Conservation (phyloP, 2,329 filamentous ascomycete genomes). For the Arthrobotrys entomopaga region DNA sequence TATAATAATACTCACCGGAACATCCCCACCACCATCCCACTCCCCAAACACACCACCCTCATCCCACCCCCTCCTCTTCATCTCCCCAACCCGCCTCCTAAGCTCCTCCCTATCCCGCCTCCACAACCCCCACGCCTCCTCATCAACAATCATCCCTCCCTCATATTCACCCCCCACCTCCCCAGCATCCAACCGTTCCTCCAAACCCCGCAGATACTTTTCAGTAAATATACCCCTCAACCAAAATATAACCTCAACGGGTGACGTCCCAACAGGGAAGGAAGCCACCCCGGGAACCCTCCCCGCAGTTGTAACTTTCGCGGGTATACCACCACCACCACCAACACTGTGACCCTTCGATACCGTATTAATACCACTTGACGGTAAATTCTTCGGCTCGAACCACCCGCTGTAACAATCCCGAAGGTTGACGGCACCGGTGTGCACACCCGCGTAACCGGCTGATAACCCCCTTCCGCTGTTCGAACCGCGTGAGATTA, state of each 20-base stretch:
- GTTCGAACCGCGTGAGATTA: slow-evolving; percentile 5
- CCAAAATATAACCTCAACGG: slow-evolving; percentile 33
- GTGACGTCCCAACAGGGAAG: slow-evolving; percentile 34
- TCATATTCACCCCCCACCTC: not conserved
- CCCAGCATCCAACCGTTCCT: slow-evolving; percentile 13
- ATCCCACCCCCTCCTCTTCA: slow-evolving; percentile 6
- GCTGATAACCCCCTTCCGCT: slow-evolving; percentile 19
- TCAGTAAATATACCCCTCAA: slow-evolving; percentile 46
- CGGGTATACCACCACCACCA: not conserved
- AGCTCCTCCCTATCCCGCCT: slow-evolving; percentile 36
- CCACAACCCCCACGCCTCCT: slow-evolving; percentile 48
- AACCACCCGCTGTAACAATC: slow-evolving; percentile 40
- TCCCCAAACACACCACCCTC: slow-evolving; percentile 35
- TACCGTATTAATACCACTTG: too few species aligned
- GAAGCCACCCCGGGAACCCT: not conserved
- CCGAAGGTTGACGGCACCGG: slow-evolving; percentile 33
- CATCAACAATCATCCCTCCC: slow-evolving; percentile 30
- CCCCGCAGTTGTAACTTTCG: not conserved
- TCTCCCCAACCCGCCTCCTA: slow-evolving; percentile 22
- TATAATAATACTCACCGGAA: slow-evolving; percentile 29
- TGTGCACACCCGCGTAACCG: slow-evolving; percentile 38
- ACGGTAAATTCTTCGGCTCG: slow-evolving; percentile 15
- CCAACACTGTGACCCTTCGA: too few species aligned
- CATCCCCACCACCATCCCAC: slow-evolving; percentile 44
- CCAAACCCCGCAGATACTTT: slow-evolving; percentile 14